Evolutionary conservation across 371 early-diverging fungal genomes (phyloP), one percentile per base, ranked within the genome.

Genomic region (Haplosporangium sp.): DNA sequence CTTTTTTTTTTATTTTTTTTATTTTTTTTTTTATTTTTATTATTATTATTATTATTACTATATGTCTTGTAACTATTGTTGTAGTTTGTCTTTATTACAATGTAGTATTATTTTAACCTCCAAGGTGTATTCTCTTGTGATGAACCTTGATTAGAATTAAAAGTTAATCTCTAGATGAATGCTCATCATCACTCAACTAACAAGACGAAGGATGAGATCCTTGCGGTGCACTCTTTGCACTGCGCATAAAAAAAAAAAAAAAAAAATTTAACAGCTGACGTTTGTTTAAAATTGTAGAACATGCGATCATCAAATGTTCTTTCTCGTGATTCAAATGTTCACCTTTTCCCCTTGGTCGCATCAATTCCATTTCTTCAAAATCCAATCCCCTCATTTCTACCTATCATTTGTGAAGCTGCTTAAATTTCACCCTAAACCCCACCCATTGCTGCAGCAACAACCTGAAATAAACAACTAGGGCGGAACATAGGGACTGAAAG

Each of bases 61-160:
- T 27, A 27, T 27, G 27, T 27, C 27, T 27, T 27, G 27, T 27
- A 27, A 27, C 27, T 27, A 27, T 27, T 27, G 27, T 27, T 27
- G 27, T 27, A 27, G 27, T 27, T 27, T 27, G 27, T 27, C 27
- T 27, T 27, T 27, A 27, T 27, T 27, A 27, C 27, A 27, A 27
- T 27, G 37, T 69, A 39, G 27, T 52, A 20, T 71, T 47, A 10
- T 34, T 61, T 47, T 47, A n/a, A 19, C 48, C 48, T n/a, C 17
- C 27, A 27, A 27, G 27, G 27, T 27, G 27, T 27, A 27, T 27
- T 27, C 27, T 27, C 27, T 1, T 27, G 27, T 27, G 27, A 27
- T 27, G 27, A 27, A 27, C 27, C 27, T 27, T 27, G 27, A 27
- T 27, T 27, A 27, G 27, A 27, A 27, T 27, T 27, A 27, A 27